Conservation (phyloP, 2,329 filamentous ascomycete species). For the Setomelanomma holmii region DNA sequence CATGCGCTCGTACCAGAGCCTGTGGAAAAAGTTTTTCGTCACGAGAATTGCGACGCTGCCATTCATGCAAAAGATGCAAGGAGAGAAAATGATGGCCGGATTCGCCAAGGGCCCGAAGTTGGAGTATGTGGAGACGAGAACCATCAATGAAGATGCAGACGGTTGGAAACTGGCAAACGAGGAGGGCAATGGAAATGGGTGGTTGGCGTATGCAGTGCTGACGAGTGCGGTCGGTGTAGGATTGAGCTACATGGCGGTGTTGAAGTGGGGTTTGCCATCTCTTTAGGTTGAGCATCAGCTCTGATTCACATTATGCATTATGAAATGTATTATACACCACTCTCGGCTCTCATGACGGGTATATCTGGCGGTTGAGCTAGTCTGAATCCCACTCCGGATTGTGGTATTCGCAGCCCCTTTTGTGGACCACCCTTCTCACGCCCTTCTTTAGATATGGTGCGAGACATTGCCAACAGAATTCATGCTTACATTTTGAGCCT, state of each 20-base stretch:
- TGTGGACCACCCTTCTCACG: constrained; percentile 9
- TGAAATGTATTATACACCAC: too few species aligned
- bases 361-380: background rate
- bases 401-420: constrained; percentile 3
- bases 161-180: constrained; percentile 12
- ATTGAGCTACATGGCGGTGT: background rate
- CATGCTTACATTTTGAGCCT: constrained; percentile 46
- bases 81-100: constrained; percentile 1
- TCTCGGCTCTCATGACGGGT: background rate
- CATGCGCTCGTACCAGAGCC: constrained; percentile 15
- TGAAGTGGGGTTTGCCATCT: background rate
- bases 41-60: constrained; percentile 6
- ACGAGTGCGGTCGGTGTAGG: constrained; percentile 4
- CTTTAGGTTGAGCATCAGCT: background rate
- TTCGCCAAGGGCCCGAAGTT: constrained; percentile 17
- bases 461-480: constrained; percentile 53
- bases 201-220: constrained; percentile 11
- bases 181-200: background rate
- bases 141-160: constrained; percentile 18
- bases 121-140: constrained; percentile 16
- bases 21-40: constrained; percentile 12
- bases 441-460: constrained; percentile 28
- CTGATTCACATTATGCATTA: too few species aligned
- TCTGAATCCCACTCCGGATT: background rate
- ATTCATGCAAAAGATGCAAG: constrained; percentile 2